Percentiles rank a stretch among this genome's conserved stretches.
These are phyloP conservation scores for Kingdonia uniflora DNA, from an alignment of 164 flowering plant species.

Conservation along the genomic window DNA sequence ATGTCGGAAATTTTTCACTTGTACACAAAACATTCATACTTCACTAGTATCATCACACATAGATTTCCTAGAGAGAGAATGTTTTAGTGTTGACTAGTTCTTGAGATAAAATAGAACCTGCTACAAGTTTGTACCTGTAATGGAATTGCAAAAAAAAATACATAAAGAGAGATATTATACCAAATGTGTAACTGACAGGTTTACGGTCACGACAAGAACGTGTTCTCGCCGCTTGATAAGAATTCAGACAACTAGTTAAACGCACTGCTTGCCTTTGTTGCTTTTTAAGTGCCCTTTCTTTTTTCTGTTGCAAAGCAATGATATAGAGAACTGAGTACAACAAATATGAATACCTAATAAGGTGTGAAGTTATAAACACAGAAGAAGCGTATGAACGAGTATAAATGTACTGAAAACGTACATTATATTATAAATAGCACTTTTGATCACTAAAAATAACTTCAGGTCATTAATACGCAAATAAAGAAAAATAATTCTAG, in stretches of 20 bases:
- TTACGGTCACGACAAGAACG: constrained; percentile 51
- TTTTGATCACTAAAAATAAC: too few species aligned
- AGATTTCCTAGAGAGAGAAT: background rate
- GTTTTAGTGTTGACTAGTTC: background rate
- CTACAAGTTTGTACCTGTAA: background rate
- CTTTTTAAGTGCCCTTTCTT: constrained; percentile 40
- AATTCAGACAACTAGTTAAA: constrained; percentile 19
- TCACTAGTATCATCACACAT: too few species aligned
- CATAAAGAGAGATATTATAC: constrained; percentile 21
- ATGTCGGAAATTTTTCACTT: too few species aligned
- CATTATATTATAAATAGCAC: too few species aligned
- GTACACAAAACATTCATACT: too few species aligned
- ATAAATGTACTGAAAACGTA: too few species aligned
- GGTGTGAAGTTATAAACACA: background rate
- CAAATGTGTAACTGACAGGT: constrained; percentile 64
- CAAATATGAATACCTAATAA: background rate
- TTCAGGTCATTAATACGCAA: too few species aligned
- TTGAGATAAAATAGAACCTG: background rate
- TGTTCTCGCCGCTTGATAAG: constrained; percentile 19
- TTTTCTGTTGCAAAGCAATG: constrained; percentile 43
- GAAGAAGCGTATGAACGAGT: too few species aligned
- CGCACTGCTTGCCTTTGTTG: constrained; percentile 36
- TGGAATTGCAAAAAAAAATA: background rate
- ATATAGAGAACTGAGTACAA: too few species aligned
- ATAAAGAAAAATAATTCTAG: too few species aligned